Evolutionary conservation across 2,329 filamentous ascomycete genomes (phyloP), one percentile per base, ranked within the genome.

Genomic region (Paecilomyces sp.): DNA sequence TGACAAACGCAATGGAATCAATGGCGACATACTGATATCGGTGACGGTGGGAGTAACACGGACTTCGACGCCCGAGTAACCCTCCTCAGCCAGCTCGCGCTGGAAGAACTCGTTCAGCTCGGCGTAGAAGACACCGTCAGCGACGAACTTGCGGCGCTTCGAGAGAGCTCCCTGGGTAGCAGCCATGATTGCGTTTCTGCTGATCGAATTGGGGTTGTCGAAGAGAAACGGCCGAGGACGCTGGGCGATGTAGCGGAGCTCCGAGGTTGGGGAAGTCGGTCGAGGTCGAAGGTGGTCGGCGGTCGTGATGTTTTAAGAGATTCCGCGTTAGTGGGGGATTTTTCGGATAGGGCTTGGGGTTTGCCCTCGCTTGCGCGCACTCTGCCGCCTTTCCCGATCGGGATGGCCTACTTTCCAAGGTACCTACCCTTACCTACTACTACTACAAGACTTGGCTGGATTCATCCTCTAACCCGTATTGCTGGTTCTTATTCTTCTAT

Each of bases 61-160:
- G 84, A 99, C 94, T 86, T 99, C 95, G 80, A 99, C 94, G 80
- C 94, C 94, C 61, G 94, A 99, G 88, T 99, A 99, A 75, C 94
- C 94, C 85, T 99, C 95, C 88, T 99, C 94, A 79, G 94, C 94
- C 79, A 99, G 87, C 85, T 99, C 94, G 82, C 94, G 93, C 88
- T 97, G 94, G 91, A 99, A 99, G 90, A 99, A 99, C 86, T 99
- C 94, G 89, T 99, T 99, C 82, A 99, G 85, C 85, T 99, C 94
- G 85, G 94, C 94, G 83, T 97, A 99, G 91, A 99, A 99, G 77
- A 99, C 94, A 88, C 94, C 94, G 83, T 99, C 94, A 72, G 89
- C 90, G 79, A 93, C 89, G 85, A 92, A 93, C 88, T 93, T 79
- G 69, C 79, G 74, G 68, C 77, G 77, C 76, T 81, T 81, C 65